phyloP scores from a whole-genome alignment of 306 rosid species.

The Mimosa bimucronata region DNA sequence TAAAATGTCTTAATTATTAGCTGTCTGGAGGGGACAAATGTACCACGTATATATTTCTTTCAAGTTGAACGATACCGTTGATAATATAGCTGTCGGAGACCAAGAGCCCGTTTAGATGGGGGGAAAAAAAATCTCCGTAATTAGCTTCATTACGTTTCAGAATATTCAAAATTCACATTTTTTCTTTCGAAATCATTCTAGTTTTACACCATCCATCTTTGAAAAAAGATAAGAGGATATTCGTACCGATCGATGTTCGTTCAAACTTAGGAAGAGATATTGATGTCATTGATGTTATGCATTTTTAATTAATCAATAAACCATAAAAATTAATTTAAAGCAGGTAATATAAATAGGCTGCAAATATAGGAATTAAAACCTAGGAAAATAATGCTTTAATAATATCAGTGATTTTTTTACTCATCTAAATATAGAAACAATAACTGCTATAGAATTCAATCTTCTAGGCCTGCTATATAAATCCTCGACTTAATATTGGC shows the following conservation, averaged over 20 bases:
- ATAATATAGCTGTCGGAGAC: not conserved
- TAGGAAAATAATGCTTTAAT: not conserved
- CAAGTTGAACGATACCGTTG: too few relatives aligned
- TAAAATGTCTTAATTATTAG: too few relatives aligned
- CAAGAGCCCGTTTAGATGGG: not conserved
- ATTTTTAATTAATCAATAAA: too few relatives aligned
- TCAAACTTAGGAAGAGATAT: not conserved
- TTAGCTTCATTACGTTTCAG: not conserved
- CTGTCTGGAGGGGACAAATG: too few relatives aligned
- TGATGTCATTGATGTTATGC: not conserved
- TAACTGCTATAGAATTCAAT: not conserved
- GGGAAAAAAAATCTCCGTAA: not conserved
- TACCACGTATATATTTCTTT: too few relatives aligned
- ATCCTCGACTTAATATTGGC: not conserved
- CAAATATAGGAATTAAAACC: not conserved
- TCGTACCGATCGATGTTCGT: not conserved
- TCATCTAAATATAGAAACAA: not conserved
- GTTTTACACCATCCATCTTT: not conserved
- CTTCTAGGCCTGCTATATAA: not conserved
- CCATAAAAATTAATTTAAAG: not conserved
- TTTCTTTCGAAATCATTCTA: not conserved
- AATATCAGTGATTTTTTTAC: not conserved
- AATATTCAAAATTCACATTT: not conserved
- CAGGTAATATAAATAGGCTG: not conserved
- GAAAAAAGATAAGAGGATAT: not conserved